A percentile compares a stretch with the other conserved stretches of the same genome.
phyloP scores from a whole-genome alignment of 225 moss, liverwort and hornwort genomes.

The Marchantia polymorpha region DNA sequence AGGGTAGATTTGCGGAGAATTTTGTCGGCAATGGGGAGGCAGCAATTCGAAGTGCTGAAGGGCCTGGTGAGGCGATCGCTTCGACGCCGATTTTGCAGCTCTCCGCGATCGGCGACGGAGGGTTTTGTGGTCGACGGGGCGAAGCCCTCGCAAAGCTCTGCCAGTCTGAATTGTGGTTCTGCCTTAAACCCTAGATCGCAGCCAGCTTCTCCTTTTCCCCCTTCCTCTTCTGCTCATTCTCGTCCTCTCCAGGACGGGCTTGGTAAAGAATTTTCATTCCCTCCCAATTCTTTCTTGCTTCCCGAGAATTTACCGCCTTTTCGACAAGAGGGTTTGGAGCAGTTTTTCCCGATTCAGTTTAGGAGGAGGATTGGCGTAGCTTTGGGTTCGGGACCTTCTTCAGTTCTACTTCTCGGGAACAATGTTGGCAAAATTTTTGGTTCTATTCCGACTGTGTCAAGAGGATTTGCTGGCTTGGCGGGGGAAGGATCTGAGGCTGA shows the following conservation, averaged over 20 bases:
- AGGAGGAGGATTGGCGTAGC: not conserved
- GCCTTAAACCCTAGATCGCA: conserved; percentile 23
- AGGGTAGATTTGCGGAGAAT: not conserved
- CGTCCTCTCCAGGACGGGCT: not conserved
- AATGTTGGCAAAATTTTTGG: conserved; percentile 4
- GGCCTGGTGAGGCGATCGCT: conserved; percentile 35
- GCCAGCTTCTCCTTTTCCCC: not conserved
- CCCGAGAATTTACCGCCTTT: not conserved
- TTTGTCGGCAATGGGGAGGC: conserved; percentile 21
- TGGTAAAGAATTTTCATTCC: not conserved
- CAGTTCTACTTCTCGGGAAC: not conserved
- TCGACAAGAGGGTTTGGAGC: not conserved
- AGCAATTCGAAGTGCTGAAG: conserved; percentile 35
- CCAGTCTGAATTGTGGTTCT: not conserved
- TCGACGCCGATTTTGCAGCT: conserved; percentile 29
- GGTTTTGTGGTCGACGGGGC: not conserved
- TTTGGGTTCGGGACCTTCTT: conserved; percentile 1
- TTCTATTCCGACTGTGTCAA: not conserved
- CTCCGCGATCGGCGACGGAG: conserved; percentile 11
- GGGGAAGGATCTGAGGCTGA: conserved; percentile 9
- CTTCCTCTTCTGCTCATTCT: not conserved
- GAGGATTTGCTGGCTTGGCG: conserved; percentile 27
- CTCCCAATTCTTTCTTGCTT: not conserved
- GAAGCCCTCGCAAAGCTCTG: not conserved
- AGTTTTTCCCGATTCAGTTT: not conserved